Evolutionary conservation across 257 asterid genomes (phyloP).

Genomic region (Nicotiana knightiana): DNA sequence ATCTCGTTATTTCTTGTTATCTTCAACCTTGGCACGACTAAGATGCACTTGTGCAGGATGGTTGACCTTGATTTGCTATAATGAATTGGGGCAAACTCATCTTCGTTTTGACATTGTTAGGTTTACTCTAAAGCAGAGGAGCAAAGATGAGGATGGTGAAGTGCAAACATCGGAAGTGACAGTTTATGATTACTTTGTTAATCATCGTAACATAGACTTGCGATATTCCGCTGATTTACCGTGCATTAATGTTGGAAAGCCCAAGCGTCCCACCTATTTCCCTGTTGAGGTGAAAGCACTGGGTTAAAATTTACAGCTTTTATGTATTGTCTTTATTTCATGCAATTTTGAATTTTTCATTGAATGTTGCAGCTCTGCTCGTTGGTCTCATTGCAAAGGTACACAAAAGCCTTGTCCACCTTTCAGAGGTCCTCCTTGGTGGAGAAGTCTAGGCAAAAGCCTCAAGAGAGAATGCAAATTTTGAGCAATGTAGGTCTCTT

Average conservation of each 20-base stretch:
- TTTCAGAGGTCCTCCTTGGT: slow-evolving; percentile 76
- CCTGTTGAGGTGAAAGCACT: slow-evolving; percentile 67
- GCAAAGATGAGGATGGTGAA: slow-evolving; percentile 55
- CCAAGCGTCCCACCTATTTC: slow-evolving; percentile 74
- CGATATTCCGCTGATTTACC: slow-evolving; percentile 88
- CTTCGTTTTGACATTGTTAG: slow-evolving; percentile 26
- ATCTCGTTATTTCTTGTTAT: slow-evolving; percentile 11
- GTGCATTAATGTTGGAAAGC: slow-evolving; percentile 88
- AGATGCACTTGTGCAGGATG: background rate
- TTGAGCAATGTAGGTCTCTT: slow-evolving; percentile 48
- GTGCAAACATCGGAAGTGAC: slow-evolving; percentile 50
- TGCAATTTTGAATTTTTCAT: slow-evolving; percentile 2
- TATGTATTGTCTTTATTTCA: background rate
- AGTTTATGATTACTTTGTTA: slow-evolving; percentile 86
- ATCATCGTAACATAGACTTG: slow-evolving; percentile 59
- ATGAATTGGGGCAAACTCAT: background rate
- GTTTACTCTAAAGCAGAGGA: slow-evolving; percentile 59
- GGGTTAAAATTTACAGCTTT: background rate
- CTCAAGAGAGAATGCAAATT: slow-evolving; percentile 73
- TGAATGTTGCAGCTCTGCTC: slow-evolving; percentile 49
- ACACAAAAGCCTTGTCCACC: slow-evolving; percentile 68
- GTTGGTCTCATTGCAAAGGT: slow-evolving; percentile 76
- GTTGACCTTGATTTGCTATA: background rate
- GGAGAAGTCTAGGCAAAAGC: slow-evolving; percentile 89
- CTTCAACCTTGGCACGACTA: background rate